These are phyloP conservation scores for Colletotrichum liaoningense DNA, from an alignment of 2,329 filamentous ascomycete species.

Conservation along the genomic window DNA sequence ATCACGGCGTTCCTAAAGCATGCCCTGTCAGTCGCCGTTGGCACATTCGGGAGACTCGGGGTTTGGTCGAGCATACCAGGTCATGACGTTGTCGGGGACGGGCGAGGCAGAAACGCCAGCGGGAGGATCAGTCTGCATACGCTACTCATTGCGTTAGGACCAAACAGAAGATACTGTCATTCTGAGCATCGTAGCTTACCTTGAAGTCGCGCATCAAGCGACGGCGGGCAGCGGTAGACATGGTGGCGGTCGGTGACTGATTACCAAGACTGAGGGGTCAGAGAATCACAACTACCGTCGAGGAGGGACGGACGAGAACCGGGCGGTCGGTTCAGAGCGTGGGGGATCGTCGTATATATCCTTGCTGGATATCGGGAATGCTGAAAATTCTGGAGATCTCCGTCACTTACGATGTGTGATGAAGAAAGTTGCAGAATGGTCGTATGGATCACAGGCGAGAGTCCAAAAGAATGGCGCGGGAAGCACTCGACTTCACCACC, in stretches of 20 bases:
- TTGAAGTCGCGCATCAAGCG: slow-evolving; percentile 99
- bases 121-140: slow-evolving; percentile 99
- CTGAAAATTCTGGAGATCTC: not conserved
- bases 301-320: not conserved
- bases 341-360: not conserved
- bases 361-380: not conserved
- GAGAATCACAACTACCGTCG: slow-evolving; percentile 2
- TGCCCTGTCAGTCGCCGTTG: slow-evolving; percentile 21
- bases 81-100: slow-evolving; percentile 97
- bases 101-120: slow-evolving; percentile 97
- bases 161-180: not conserved
- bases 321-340: not conserved
- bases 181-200: slow-evolving; percentile 59
- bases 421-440: not conserved
- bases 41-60: not conserved
- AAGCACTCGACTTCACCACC: slow-evolving; percentile 29
- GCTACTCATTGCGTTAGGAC: slow-evolving; percentile 62
- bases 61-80: slow-evolving; percentile 72
- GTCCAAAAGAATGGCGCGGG: slow-evolving; percentile 29
- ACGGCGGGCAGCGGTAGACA: slow-evolving; percentile 94
- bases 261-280: slow-evolving; percentile 21
- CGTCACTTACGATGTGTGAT: slow-evolving; percentile 2
- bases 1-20: slow-evolving; percentile 92
- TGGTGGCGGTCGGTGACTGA: slow-evolving; percentile 42
- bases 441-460: not conserved